Base-by-base conservation (phyloP, 2,329 filamentous ascomycete species). In the Aspergillus sclerotialis region DNA sequence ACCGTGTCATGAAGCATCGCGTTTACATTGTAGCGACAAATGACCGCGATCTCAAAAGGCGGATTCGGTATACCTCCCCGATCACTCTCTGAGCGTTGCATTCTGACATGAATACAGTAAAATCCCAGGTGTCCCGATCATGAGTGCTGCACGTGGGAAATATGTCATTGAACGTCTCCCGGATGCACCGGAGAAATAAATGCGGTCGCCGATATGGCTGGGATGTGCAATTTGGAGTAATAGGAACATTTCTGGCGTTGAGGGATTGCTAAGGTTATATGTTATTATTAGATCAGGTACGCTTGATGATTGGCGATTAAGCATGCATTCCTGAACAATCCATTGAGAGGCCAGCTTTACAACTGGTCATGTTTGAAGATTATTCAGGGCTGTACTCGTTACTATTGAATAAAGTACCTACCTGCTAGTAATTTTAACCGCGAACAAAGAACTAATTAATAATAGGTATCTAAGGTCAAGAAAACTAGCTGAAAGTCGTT, bases 161-260 rank as follows among this genome's bases (percentile, higher is more conserved):
- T 96, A 95, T 63, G 82, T 90, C 30, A 92, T 98, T 53, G 92
- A 96, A 71, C 78, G 89, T 51, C 64, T 95, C 43, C 89, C 89
- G 4, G 84, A 88, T 61, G 86, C 85, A 23, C 19, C 19, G 7
- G 19, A 23, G 19, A 23, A 23, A 10, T 23, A 10, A 23, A 10
- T 10, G 19, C 19, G 19, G 6, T 23, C 19, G 19, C 6, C 19
- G 19, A 23, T 23, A 23, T 10, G 10, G 19, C 19, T 23, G 19
- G 19, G 19, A 23, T 23, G 10, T 23, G 7, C 19, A 23, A 23
- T 10, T 6, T 23, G 19, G 19, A 23, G 19, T 23, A 23, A 23
- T 23, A 10, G 10, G 10, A 23, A 10, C 19, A 10, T 23, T 23
- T 23, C 19, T 23, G 19, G 19, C 19, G 19, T 23, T 23, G 6